phyloP scores from a whole-genome alignment of 805 yeast species.

The Metschnikowia amazonensis region DNA sequence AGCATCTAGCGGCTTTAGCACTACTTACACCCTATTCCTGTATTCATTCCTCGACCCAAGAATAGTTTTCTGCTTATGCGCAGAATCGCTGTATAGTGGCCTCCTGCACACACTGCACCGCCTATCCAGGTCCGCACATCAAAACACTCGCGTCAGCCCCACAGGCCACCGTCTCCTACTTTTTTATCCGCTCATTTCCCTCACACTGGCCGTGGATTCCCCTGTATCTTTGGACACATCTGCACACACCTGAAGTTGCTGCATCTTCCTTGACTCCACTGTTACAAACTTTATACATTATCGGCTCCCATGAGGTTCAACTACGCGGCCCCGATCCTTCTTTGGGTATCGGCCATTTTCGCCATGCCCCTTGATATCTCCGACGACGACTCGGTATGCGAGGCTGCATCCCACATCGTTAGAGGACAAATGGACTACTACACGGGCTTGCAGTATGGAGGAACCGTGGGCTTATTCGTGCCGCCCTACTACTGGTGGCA shows the following conservation, averaged over 20 bases:
- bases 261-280: neutral
- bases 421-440: constrained; percentile 46
- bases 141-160: constrained; percentile 4
- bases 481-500: constrained; percentile 52
- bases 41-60: neutral
- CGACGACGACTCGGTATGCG: constrained; percentile 37
- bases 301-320: neutral
- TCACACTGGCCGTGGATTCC: neutral
- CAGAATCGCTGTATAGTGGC: neutral
- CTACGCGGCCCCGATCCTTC: neutral
- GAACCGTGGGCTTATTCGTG: constrained; percentile 44
- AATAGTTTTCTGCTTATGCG: neutral
- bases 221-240: neutral
- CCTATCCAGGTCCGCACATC: neutral
- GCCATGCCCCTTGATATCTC: constrained; percentile 31
- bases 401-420: constrained; percentile 33
- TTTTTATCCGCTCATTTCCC: neutral
- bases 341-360: constrained; percentile 7
- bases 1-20: too few species aligned
- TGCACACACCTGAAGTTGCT: neutral
- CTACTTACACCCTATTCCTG: neutral
- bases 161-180: neutral
- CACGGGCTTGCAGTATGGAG: constrained; percentile 40
- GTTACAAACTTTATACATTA: neutral
- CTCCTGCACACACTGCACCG: constrained; percentile 3